phyloP scores from a whole-genome alignment of 2,329 filamentous ascomycete species.

The Eurotiales sp. region DNA sequence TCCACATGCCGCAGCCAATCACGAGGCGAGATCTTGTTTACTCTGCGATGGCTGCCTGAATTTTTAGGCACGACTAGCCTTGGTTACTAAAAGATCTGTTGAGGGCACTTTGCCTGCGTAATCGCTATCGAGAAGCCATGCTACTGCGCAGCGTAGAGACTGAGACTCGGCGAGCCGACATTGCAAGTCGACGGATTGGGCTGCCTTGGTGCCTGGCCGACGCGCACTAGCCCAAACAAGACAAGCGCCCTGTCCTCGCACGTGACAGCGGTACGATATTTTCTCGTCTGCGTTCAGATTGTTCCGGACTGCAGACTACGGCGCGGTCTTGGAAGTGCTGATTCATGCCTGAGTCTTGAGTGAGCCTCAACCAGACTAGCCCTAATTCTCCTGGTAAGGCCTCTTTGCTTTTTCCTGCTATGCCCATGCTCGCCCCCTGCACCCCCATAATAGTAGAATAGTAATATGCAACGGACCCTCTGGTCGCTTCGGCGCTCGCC shows the following conservation, averaged over 20 bases:
- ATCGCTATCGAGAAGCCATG: too few relatives aligned
- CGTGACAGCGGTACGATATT: conserved; percentile 28
- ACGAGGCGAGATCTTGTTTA: too few relatives aligned
- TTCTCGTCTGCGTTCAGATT: conserved; percentile 36
- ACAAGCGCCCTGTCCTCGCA: conserved; percentile 7
- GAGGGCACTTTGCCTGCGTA: too few relatives aligned
- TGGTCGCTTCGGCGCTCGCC: not conserved
- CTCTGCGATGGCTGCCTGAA: too few relatives aligned
- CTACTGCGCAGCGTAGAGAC: too few relatives aligned
- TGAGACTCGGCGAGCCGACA: too few relatives aligned
- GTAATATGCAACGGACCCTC: not conserved
- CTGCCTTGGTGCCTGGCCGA: not conserved
- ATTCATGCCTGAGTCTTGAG: conserved; percentile 4
- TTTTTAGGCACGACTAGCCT: too few relatives aligned
- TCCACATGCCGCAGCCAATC: not conserved
- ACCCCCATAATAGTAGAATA: too few relatives aligned
- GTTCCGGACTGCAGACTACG: conserved; percentile 44
- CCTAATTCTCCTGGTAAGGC: conserved; percentile 12
- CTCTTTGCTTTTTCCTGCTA: not conserved
- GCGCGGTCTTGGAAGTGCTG: conserved; percentile 40
- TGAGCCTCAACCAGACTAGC: conserved; percentile 1
- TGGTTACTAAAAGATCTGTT: too few relatives aligned
- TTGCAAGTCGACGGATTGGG: too few relatives aligned
- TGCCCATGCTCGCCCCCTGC: too few relatives aligned
- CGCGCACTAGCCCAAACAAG: not conserved